phyloP scores from a whole-genome alignment of 768 basidiomycete genomes.

The Chalciporus piperatus region DNA sequence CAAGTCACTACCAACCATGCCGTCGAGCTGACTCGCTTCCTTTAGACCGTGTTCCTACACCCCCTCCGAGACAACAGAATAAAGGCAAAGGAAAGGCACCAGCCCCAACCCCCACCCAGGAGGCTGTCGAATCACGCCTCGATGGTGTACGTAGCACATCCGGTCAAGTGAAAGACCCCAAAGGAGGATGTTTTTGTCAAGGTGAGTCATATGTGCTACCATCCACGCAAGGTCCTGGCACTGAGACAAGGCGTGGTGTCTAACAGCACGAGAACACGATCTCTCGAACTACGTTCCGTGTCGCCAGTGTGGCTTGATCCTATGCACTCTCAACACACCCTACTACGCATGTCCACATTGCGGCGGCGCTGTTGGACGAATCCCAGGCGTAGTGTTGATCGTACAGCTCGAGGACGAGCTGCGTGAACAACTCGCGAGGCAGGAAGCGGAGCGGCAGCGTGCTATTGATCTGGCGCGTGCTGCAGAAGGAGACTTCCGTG shows the following conservation, averaged over 20 bases:
- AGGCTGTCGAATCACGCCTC: slow-evolving; percentile 53
- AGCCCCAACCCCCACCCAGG: slow-evolving; percentile 37
- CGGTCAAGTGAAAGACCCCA: slow-evolving; percentile 46
- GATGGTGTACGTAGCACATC: no score
- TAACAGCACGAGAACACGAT: slow-evolving; percentile 51
- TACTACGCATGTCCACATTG: slow-evolving; percentile 57
- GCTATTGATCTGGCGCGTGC: slow-evolving; percentile 46
- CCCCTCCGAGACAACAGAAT: slow-evolving; percentile 13
- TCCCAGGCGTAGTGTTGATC: slow-evolving; percentile 36
- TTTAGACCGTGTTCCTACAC: slow-evolving; percentile 50
- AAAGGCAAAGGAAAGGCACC: slow-evolving; percentile 43
- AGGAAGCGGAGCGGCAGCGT: slow-evolving; percentile 47
- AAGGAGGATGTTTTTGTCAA: slow-evolving; percentile 70
- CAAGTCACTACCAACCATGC: no score
- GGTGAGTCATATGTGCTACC: slow-evolving; percentile 29
- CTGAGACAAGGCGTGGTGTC: no score
- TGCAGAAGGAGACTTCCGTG: slow-evolving; percentile 57
- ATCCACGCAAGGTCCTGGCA: neutral
- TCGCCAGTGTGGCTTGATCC: slow-evolving; percentile 55
- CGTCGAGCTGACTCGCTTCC: slow-evolving; percentile 41
- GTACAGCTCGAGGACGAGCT: slow-evolving; percentile 45
- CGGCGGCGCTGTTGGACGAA: slow-evolving; percentile 36
- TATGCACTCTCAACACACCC: slow-evolving; percentile 58
- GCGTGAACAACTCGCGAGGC: slow-evolving; percentile 40
- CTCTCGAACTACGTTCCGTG: slow-evolving; percentile 61